Percentiles rank a stretch among this genome's conserved stretches.
Conservation (phyloP, 2,329 filamentous ascomycete genomes). For the Colletotrichum horii region DNA sequence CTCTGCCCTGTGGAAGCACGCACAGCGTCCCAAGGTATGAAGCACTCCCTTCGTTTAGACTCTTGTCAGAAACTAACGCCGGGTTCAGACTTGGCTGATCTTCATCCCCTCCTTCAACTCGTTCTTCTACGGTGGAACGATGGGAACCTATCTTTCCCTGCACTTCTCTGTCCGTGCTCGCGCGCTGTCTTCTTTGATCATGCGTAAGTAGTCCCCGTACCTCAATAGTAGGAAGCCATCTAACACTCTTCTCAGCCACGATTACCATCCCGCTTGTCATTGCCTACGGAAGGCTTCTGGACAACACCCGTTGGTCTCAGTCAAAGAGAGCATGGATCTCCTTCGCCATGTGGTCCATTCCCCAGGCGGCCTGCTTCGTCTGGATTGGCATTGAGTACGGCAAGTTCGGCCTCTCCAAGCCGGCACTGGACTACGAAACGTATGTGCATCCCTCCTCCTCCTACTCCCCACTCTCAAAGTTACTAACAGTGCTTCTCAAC, state of each 20-base stretch:
- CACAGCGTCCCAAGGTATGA: slow-evolving; percentile 23
- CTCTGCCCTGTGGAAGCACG: slow-evolving; percentile 25
- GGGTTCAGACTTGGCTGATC: slow-evolving; percentile 25
- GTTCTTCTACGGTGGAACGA: slow-evolving; percentile 41
- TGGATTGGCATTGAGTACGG: slow-evolving; percentile 14
- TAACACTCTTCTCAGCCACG: not conserved
- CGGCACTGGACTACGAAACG: not conserved
- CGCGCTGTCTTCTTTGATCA: slow-evolving; percentile 26
- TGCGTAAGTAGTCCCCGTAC: not conserved
- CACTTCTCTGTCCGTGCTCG: slow-evolving; percentile 30
- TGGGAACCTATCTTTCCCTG: slow-evolving; percentile 26
- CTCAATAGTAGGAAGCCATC: fast-evolving
- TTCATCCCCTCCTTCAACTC: slow-evolving; percentile 33
- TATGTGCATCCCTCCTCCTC: not conserved
- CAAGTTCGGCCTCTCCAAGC: not conserved
- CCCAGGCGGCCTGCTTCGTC: slow-evolving; percentile 1
- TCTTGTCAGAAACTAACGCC: not conserved
- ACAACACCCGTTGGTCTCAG: slow-evolving; percentile 2
- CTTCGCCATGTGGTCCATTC: not conserved
- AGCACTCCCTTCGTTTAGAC: not conserved
- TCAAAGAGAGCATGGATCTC: slow-evolving; percentile 3
- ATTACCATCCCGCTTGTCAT: slow-evolving; percentile 3
- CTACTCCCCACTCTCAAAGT: fast-evolving
- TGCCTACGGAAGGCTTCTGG: not conserved
- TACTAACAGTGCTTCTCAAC: not conserved